A percentile compares a stretch with the other conserved stretches of the same genome.
Evolutionary conservation across 768 basidiomycete genomes (phyloP).

Genomic region (Mycena chlorophos): DNA sequence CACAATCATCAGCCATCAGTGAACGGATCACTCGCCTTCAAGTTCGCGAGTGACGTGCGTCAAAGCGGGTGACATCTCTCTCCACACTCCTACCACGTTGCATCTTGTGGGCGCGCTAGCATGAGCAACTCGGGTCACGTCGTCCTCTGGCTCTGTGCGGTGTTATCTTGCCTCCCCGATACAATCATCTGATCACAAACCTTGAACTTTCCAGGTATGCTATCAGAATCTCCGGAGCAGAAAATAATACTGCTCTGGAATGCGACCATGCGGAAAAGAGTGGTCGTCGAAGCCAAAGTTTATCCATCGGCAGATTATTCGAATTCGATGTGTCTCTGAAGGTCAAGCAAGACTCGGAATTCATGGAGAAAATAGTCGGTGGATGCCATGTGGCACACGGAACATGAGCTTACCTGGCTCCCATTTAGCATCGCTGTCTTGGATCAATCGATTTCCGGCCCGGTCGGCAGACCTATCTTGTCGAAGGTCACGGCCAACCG

Average conservation of each 20-base stretch:
- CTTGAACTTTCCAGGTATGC: too few species aligned
- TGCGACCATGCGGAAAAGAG: not conserved
- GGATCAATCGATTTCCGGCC: slow-evolving; percentile 10
- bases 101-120: not conserved
- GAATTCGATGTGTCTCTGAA: too few species aligned
- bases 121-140: not conserved
- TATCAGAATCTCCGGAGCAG: not conserved
- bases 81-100: not conserved
- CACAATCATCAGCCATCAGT: too few species aligned
- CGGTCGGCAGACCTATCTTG: slow-evolving; percentile 2
- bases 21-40: too few species aligned
- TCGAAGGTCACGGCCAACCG: not conserved
- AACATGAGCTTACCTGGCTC: not conserved
- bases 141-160: not conserved
- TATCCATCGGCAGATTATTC: too few species aligned
- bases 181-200: too few species aligned
- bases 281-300: not conserved
- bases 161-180: not conserved
- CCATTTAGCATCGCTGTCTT: not conserved
- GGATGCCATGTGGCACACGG: not conserved
- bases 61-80: too few species aligned
- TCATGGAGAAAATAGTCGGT: not conserved
- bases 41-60: too few species aligned
- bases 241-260: not conserved
- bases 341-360: too few species aligned